Evolutionary conservation across 192 early-diverging fungal species (phyloP).

Genomic region (Entomortierella parvispora): DNA sequence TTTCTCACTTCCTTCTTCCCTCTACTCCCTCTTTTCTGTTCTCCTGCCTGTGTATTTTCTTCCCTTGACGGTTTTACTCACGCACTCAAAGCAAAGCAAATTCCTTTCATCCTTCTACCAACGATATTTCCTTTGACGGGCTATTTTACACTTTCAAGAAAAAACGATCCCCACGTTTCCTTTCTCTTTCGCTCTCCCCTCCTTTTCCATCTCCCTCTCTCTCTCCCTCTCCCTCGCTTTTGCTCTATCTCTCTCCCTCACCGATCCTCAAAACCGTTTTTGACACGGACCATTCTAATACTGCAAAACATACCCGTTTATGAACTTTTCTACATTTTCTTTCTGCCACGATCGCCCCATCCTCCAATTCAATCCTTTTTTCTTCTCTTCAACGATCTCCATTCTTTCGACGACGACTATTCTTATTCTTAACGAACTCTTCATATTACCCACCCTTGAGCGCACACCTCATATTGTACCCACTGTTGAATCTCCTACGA

Average conservation of each 20-base stretch:
- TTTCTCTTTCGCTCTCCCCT: not conserved
- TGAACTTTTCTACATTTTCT: not conserved
- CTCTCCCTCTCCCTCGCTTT: not conserved
- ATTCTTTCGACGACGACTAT: too few species aligned
- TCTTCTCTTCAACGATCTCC: not conserved
- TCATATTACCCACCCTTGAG: too few species aligned
- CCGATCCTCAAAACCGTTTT: not conserved
- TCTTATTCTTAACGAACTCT: slow-evolving; percentile 1
- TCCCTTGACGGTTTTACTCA: not conserved
- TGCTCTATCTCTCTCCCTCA: not conserved
- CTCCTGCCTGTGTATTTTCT: not conserved
- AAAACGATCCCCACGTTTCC: too few species aligned
- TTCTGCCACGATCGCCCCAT: not conserved
- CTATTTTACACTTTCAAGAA: too few species aligned
- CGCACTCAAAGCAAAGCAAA: too few species aligned
- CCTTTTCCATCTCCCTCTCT: not conserved
- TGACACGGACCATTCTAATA: not conserved
- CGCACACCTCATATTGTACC: too few species aligned
- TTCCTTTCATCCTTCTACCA: too few species aligned
- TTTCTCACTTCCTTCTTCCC: not conserved
- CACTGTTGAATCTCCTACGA: too few species aligned
- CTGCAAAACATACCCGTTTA: not conserved
- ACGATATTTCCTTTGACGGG: too few species aligned
- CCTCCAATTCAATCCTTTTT: not conserved
- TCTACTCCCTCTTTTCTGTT: not conserved